These are phyloP conservation scores for Sugiyamaella qingdaonensis DNA, from an alignment of 805 yeast genomes.

Conservation along the genomic window DNA sequence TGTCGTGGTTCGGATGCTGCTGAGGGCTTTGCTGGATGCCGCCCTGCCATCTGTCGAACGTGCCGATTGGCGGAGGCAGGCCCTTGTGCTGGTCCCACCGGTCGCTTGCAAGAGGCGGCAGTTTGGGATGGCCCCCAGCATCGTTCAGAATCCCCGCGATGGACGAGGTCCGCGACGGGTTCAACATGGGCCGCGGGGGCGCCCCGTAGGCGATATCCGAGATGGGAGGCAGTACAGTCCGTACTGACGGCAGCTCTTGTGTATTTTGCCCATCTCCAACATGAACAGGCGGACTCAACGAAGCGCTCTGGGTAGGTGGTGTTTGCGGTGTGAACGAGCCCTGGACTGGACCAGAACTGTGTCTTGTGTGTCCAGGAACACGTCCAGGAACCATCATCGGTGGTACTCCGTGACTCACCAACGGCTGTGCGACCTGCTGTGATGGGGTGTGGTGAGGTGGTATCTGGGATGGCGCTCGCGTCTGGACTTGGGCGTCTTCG, in stretches of 20 bases:
- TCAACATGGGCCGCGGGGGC: constrained; percentile 22
- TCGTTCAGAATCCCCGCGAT: constrained; percentile 19
- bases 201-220: neutral
- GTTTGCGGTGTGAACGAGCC: no score
- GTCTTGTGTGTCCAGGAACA: no score
- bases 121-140: neutral
- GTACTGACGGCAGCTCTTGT: neutral
- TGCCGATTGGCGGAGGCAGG: neutral
- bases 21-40: neutral
- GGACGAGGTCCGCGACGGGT: constrained; percentile 18
- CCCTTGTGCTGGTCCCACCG: neutral
- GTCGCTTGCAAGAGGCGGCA: constrained; percentile 11
- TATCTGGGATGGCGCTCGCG: constrained; percentile 5
- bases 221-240: constrained; percentile 6
- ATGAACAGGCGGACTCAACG: no score
- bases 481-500: no score
- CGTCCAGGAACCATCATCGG: no score
- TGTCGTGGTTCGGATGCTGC: neutral
- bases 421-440: no score
- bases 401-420: no score
- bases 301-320: no score
- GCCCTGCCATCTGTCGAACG: neutral
- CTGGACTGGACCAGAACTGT: no score
- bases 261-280: no score
- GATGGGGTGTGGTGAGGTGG: neutral